phyloP scores from a whole-genome alignment of 2,329 filamentous ascomycete genomes.

The Paecilomyces niveus region DNA sequence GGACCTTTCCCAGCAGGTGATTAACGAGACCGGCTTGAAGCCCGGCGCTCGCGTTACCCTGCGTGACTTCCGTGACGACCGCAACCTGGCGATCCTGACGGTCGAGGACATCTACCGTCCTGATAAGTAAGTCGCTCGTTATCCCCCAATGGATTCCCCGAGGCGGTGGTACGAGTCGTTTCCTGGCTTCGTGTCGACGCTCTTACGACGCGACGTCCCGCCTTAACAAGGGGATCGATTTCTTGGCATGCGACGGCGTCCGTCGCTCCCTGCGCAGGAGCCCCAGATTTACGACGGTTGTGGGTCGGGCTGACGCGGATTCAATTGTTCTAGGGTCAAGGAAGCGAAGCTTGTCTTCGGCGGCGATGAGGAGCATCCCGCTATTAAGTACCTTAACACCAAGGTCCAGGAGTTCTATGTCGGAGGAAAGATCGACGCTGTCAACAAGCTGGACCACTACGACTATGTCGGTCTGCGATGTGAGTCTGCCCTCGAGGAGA shows the following conservation, averaged over 20 bases:
- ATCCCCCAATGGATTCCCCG: neutral
- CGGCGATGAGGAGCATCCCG: conserved; percentile 83
- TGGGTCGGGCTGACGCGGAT: conserved; percentile 21
- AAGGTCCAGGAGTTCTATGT: conserved; percentile 83
- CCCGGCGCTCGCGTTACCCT: conserved; percentile 76
- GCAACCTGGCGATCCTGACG: conserved; percentile 90
- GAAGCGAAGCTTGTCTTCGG: conserved; percentile 95
- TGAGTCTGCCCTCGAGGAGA: conserved; percentile 38
- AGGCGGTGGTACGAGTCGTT: neutral
- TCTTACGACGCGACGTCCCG: conserved; percentile 1
- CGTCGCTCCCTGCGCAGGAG: neutral
- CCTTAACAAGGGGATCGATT: neutral
- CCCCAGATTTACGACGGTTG: neutral
- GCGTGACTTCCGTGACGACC: conserved; percentile 92
- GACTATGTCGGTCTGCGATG: conserved; percentile 96
- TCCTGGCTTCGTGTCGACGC: neutral
- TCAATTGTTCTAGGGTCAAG: conserved; percentile 52
- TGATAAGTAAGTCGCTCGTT: conserved; percentile 68
- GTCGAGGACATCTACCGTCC: conserved; percentile 93
- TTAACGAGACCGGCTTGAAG: conserved; percentile 70
- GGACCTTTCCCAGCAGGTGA: conserved; percentile 68
- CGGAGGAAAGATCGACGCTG: conserved; percentile 90
- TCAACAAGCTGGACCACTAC: conserved; percentile 95
- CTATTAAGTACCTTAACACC: conserved; percentile 80
- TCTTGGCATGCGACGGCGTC: neutral